Percentiles rank a stretch among this genome's conserved stretches.
Evolutionary conservation across 352 stramenopile genomes (phyloP).

Genomic region (Paralagenidium karlingii): DNA sequence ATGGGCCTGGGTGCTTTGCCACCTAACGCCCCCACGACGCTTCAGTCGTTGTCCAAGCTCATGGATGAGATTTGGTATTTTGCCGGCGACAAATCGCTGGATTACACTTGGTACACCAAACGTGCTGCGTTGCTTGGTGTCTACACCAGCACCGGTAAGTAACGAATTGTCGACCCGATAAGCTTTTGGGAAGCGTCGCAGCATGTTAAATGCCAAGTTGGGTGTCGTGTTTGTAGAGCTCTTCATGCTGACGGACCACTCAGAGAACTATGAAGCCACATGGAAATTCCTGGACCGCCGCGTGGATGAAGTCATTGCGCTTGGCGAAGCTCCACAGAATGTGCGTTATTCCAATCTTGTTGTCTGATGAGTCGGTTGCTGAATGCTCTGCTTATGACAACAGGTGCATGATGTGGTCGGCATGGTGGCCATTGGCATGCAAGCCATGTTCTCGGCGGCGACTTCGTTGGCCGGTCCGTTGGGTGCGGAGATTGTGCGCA

Average conservation of each 20-base stretch:
- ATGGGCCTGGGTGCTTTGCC: conserved; percentile 73
- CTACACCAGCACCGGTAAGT: conserved; percentile 43
- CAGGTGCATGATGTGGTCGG: conserved; percentile 58
- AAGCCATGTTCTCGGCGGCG: conserved; percentile 61
- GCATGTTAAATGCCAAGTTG: not conserved
- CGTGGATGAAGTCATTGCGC: conserved; percentile 67
- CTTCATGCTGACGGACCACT: conserved; percentile 77
- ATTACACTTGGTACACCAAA: conserved; percentile 81
- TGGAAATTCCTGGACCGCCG: conserved; percentile 76
- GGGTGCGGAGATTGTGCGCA: conserved; percentile 44
- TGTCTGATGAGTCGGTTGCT: not conserved
- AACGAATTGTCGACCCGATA: not conserved
- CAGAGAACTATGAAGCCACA: conserved; percentile 53
- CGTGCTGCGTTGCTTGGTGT: conserved; percentile 61
- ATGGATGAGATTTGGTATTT: conserved; percentile 84
- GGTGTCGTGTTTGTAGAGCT: conserved; percentile 21
- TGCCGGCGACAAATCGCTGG: conserved; percentile 72
- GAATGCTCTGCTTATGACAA: too few species aligned
- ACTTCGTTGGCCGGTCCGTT: conserved; percentile 70
- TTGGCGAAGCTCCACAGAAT: conserved; percentile 69
- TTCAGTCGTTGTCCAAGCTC: conserved; percentile 52
- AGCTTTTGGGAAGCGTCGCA: not conserved
- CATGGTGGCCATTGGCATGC: conserved; percentile 68
- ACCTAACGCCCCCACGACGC: conserved; percentile 53
- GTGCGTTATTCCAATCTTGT: conserved; percentile 20